A percentile compares a stretch with the other conserved stretches of the same genome.
Evolutionary conservation across 768 basidiomycete species (phyloP).

Genomic region (Mycena haematopus): DNA sequence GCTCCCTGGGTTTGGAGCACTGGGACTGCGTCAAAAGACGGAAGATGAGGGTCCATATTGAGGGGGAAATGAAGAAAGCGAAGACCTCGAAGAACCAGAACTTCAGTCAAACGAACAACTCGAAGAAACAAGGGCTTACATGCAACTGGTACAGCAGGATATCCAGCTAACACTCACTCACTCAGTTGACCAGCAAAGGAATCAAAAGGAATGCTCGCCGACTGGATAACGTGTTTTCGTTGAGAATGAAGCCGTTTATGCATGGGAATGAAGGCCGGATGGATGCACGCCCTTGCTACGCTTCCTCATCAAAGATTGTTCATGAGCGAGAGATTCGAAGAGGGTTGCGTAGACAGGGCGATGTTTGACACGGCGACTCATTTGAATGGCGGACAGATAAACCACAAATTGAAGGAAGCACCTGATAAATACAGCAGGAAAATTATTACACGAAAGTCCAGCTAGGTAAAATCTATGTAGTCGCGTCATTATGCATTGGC

Average conservation of each 20-base stretch:
- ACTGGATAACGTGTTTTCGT: slow-evolving; percentile 72
- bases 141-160: slow-evolving; percentile 74
- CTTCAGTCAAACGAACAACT: no score
- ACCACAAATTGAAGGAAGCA: no score
- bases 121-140: slow-evolving; percentile 25
- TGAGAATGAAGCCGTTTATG: slow-evolving; percentile 68
- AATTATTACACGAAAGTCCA: neutral
- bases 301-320: slow-evolving; percentile 1
- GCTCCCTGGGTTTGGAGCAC: slow-evolving; percentile 69
- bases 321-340: neutral
- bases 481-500: neutral
- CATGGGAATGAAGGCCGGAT: slow-evolving; percentile 41
- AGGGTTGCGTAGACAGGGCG: neutral
- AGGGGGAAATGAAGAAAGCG: slow-evolving; percentile 80
- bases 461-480: neutral
- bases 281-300: neutral
- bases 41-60: slow-evolving; percentile 59
- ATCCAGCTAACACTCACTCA: slow-evolving; percentile 66
- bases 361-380: neutral
- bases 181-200: slow-evolving; percentile 21
- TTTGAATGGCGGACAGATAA: neutral
- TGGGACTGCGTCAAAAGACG: slow-evolving; percentile 68
- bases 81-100: slow-evolving; percentile 38
- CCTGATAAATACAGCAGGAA: neutral
- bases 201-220: slow-evolving; percentile 49